Evolutionary conservation across 31 red algal species (phyloP), one percentile per base, ranked within the genome.

Genomic region (Endocladia muricata): DNA sequence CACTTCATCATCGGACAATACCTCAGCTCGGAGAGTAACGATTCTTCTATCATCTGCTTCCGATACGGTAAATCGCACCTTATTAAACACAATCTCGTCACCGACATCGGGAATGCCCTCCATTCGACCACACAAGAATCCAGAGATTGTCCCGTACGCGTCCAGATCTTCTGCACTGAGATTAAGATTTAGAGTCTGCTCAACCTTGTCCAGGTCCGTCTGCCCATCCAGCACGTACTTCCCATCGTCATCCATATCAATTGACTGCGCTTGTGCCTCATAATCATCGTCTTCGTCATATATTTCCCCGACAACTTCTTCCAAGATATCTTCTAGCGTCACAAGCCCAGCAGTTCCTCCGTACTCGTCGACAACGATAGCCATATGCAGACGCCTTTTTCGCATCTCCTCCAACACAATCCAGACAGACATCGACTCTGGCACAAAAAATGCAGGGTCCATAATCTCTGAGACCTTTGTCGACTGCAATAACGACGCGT

Each of bases 321-420:
- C 97, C 13, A 99, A 54, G 51, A 99, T 94, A 84, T 99, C 97
- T 70, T 99, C 97, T 17, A 99, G 68, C 13, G 97, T 96, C 3
- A 99, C 89, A 35, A 99, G 41, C 7, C 97, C 97, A 15, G 97
- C 91, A 15, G 97, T 99, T 15, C 97, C 97, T 1, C 97, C 97
- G 73, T 99, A 99, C 62, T 99, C 97, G 55, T 99, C 97, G 2
- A 99, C 97, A 19, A 99, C 97, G 36, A 99, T 86, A 17, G 97
- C 97, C 81, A 99, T 88, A 58, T 99, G 97, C 9, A 93, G 41
- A 41, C 92, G 52, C 6, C 86, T 66, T 41, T 93, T 93, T 30
- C 89, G 73, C 92, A 99, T 95, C 55, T 99, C 83, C 55, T 95
- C 92, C 15, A 99, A 62, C 6, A 88, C 92, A 4, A 81, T 71